phyloP scores from a whole-genome alignment of 192 early-diverging fungal genomes.

The Coemansia sp. region DNA sequence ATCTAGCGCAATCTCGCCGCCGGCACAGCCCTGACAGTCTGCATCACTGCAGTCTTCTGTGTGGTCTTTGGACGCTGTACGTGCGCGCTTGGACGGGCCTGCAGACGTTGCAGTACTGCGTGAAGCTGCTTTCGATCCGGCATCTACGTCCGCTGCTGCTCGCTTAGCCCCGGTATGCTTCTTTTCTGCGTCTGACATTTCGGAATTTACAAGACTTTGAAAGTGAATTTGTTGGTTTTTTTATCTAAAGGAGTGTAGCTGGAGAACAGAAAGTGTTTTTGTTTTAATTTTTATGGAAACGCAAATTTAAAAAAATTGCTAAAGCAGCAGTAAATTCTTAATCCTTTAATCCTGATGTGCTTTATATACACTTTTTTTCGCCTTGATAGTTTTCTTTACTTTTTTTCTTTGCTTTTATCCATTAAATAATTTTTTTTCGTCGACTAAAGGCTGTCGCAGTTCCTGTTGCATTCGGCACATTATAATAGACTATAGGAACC shows the following conservation, averaged over 20 bases:
- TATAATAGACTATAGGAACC: background rate
- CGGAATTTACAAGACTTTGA: background rate
- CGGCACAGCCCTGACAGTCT: slow-evolving; percentile 61
- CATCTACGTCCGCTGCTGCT: slow-evolving; percentile 2
- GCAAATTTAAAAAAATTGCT: too few relatives aligned
- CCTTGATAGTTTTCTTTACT: too few relatives aligned
- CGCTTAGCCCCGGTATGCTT: slow-evolving; percentile 16
- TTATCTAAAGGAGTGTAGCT: background rate
- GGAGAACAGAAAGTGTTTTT: too few relatives aligned
- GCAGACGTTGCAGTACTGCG: background rate
- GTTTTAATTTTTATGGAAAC: too few relatives aligned
- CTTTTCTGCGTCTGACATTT: background rate
- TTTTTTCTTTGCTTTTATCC: too few relatives aligned
- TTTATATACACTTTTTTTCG: too few relatives aligned
- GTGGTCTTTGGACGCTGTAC: slow-evolving; percentile 37
- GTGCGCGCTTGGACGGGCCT: slow-evolving; percentile 21
- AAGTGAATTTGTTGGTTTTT: background rate
- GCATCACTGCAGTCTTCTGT: slow-evolving; percentile 58
- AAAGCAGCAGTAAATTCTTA: too few relatives aligned
- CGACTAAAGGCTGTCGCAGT: too few relatives aligned
- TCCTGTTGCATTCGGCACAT: background rate
- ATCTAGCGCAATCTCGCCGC: slow-evolving; percentile 55
- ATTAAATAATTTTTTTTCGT: background rate
- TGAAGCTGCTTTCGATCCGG: background rate
- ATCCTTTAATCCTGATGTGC: too few relatives aligned